phyloP scores from a whole-genome alignment of 352 stramenopile genomes.

The Globisporangium radiosum region DNA sequence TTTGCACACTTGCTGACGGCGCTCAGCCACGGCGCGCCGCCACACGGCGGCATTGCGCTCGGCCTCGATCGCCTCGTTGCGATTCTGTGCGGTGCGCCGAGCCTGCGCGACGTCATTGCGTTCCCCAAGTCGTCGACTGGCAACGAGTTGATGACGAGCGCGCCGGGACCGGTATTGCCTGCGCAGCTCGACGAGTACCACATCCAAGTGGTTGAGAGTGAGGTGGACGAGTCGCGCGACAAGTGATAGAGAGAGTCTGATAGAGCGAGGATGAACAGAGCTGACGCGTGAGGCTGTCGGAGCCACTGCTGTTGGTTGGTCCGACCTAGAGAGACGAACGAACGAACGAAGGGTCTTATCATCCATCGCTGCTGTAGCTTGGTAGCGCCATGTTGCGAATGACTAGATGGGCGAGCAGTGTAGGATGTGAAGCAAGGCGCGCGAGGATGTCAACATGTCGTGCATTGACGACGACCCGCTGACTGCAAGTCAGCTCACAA shows the following conservation, averaged over 20 bases:
- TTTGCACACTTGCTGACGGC: constrained; percentile 83
- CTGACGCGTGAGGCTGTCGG: too few species aligned
- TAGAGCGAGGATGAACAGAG: too few species aligned
- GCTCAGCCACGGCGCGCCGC: constrained; percentile 68
- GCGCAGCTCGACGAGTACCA: constrained; percentile 78
- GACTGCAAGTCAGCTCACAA: constrained; percentile 7
- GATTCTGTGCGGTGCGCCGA: constrained; percentile 71
- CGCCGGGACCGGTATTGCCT: constrained; percentile 53
- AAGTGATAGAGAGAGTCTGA: too few species aligned
- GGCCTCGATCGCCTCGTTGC: constrained; percentile 81
- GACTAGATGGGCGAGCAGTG: too few species aligned
- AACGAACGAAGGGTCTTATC: too few species aligned
- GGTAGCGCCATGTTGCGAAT: too few species aligned
- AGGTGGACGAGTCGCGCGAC: too few species aligned
- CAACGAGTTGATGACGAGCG: constrained; percentile 84
- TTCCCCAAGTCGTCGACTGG: constrained; percentile 88
- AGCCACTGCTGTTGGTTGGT: too few species aligned
- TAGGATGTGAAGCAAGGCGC: too few species aligned
- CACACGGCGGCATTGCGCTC: constrained; percentile 81
- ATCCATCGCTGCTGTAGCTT: too few species aligned
- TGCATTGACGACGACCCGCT: constrained; percentile 8
- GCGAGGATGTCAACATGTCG: constrained; percentile 7
- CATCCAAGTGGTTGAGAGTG: constrained; percentile 22
- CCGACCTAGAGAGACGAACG: too few species aligned
- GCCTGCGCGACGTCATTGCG: constrained; percentile 85